Conservation (phyloP, 2,329 filamentous ascomycete species). For the Scedosporium boydii region DNA sequence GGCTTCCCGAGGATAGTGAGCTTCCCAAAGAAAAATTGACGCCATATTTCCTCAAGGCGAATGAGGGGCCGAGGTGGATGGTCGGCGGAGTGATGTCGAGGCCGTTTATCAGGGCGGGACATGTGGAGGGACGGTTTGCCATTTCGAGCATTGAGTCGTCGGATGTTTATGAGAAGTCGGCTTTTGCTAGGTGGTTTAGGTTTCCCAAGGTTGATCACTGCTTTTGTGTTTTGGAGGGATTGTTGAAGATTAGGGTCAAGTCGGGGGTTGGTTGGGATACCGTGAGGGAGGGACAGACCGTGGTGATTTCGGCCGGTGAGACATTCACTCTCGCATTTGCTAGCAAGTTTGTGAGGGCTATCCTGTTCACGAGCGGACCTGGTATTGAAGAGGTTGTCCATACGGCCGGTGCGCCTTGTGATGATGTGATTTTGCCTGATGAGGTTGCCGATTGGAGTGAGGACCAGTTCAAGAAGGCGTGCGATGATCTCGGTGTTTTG, state of each 20-base stretch:
- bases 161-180: conserved; percentile 22
- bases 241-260: conserved; percentile 24
- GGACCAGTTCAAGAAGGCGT: background rate
- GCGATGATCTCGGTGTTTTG: background rate
- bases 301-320: conserved; percentile 36
- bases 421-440: conserved; percentile 29
- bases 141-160: conserved; percentile 43
- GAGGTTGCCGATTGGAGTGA: conserved; percentile 4
- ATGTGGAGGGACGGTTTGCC: conserved; percentile 38
- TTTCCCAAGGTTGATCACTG: conserved; percentile 43
- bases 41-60: conserved; percentile 41
- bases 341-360: conserved; percentile 35
- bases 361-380: conserved; percentile 37
- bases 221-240: conserved; percentile 37
- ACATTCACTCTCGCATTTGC: conserved; percentile 32
- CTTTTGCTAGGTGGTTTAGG: conserved; percentile 26
- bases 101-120: conserved; percentile 37
- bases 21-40: conserved; percentile 20
- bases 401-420: conserved; percentile 22
- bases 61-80: conserved; percentile 36
- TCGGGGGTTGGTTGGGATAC: conserved; percentile 17
- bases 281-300: conserved; percentile 33
- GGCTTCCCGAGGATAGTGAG: conserved; percentile 27
- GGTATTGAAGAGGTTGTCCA: conserved; percentile 37
- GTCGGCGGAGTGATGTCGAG: conserved; percentile 34